Conservation (phyloP, 495 filamentous ascomycete species). For the Peziza echinospora region DNA sequence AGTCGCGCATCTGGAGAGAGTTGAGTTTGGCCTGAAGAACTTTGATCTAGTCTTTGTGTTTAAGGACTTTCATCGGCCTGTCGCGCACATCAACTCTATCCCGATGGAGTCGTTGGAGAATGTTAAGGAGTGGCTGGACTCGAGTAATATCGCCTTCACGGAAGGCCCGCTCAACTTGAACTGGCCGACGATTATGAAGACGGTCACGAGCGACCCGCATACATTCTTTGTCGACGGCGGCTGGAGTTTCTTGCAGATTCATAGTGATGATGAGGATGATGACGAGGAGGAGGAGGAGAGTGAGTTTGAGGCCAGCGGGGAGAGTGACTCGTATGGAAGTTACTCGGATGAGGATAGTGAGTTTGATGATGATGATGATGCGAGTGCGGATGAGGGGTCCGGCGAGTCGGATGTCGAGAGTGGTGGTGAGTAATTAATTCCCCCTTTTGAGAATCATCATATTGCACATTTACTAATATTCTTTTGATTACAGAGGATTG, state of each 20-base stretch:
- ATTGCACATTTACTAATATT: slow-evolving; percentile 1
- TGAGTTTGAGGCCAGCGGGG: slow-evolving; percentile 70
- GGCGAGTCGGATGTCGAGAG: slow-evolving; percentile 18
- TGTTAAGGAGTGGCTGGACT: slow-evolving; percentile 96
- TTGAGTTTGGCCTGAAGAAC: slow-evolving; percentile 97
- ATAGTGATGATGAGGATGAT: slow-evolving; percentile 65
- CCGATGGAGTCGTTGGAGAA: slow-evolving; percentile 83
- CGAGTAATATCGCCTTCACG: slow-evolving; percentile 76
- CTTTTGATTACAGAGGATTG: slow-evolving; percentile 18
- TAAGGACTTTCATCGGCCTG: slow-evolving; percentile 76
- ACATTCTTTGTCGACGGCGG: slow-evolving; percentile 88
- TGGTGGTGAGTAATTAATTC: slow-evolving; percentile 19
- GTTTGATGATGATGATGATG: slow-evolving; percentile 49
- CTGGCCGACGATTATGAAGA: slow-evolving; percentile 99
- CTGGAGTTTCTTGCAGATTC: slow-evolving; percentile 78
- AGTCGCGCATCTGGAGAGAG: slow-evolving; percentile 85
- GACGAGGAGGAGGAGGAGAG: slow-evolving; percentile 71
- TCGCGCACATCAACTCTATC: slow-evolving; percentile 92
- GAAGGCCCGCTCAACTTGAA: slow-evolving; percentile 96
- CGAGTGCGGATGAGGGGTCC: slow-evolving; percentile 32
- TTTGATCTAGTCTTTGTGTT: slow-evolving; percentile 97
- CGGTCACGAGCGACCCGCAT: slow-evolving; percentile 77
- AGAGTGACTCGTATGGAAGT: slow-evolving; percentile 37
- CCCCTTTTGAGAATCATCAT: not conserved
- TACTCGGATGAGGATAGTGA: slow-evolving; percentile 47